These are phyloP conservation scores for Nigrospora oryzae DNA, from an alignment of 2,329 filamentous ascomycete species.

Conservation along the genomic window DNA sequence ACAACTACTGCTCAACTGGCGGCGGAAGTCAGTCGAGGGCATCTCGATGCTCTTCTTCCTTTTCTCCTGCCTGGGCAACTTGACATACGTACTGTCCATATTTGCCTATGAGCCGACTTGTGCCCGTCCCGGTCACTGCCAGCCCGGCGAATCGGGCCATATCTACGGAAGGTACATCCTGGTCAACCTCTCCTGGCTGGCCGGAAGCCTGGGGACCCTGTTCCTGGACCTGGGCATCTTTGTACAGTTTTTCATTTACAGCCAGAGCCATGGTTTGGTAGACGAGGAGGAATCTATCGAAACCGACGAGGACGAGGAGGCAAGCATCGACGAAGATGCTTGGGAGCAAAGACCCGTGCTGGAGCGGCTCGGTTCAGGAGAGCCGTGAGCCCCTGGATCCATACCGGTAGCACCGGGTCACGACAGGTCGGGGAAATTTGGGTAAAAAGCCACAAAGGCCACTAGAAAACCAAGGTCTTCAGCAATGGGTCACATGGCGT, in stretches of 20 bases:
- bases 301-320: constrained; percentile 19
- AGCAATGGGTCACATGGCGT: no score
- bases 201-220: constrained; percentile 82
- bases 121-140: constrained; percentile 39
- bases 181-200: constrained; percentile 84
- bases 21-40: constrained; percentile 86
- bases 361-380: constrained; percentile 15
- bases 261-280: constrained; percentile 26
- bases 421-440: no score
- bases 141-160: constrained; percentile 51
- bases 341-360: constrained; percentile 21
- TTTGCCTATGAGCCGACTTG: constrained; percentile 80
- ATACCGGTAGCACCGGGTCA: not conserved
- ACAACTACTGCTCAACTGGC: constrained; percentile 85
- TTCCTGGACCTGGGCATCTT: constrained; percentile 82
- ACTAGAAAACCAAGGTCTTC: no score
- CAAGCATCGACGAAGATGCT: constrained; percentile 11
- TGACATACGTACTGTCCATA: constrained; percentile 89
- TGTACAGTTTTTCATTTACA: constrained; percentile 84
- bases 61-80: constrained; percentile 90
- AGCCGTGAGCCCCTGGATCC: not conserved
- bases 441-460: no score
- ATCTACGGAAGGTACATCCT: constrained; percentile 78
- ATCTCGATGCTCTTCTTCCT: constrained; percentile 93
- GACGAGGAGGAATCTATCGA: constrained; percentile 19